These are phyloP conservation scores for Myxozyma monticola DNA, from an alignment of 805 yeast species.

Conservation along the genomic window DNA sequence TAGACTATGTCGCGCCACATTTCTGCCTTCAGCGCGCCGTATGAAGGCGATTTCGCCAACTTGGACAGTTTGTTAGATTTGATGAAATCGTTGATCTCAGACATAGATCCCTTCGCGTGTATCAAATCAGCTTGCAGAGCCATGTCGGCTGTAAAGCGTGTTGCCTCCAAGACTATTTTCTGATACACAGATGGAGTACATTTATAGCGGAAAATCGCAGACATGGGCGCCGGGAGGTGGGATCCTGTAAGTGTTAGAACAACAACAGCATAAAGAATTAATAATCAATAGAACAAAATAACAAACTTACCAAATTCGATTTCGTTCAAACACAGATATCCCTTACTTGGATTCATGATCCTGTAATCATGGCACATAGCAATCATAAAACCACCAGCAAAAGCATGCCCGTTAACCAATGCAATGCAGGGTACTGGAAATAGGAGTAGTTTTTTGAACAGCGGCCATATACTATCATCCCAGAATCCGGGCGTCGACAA, in stretches of 20 bases:
- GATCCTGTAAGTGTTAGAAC: constrained; percentile 34
- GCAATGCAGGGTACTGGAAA: constrained; percentile 46
- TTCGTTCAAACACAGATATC: constrained; percentile 45
- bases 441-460: constrained; percentile 39
- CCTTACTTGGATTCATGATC: constrained; percentile 43
- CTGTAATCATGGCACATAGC: constrained; percentile 43
- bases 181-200: constrained; percentile 37
- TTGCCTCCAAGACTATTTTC: constrained; percentile 39
- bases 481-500: constrained; percentile 39
- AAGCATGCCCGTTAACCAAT: constrained; percentile 44
- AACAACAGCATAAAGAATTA: neutral
- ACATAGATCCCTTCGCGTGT: constrained; percentile 40
- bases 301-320: constrained; percentile 35
- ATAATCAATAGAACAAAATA: neutral
- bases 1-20: constrained; percentile 28
- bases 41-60: constrained; percentile 37
- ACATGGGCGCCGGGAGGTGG: constrained; percentile 40
- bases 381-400: constrained; percentile 45
- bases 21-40: constrained; percentile 34
- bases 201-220: constrained; percentile 39
- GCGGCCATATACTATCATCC: constrained; percentile 36
- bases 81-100: constrained; percentile 39
- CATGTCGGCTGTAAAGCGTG: constrained; percentile 39
- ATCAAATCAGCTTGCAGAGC: constrained; percentile 37
- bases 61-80: constrained; percentile 20